Evolutionary conservation across 2,329 filamentous ascomycete genomes (phyloP).

Genomic region (Claviceps humidiphila): DNA sequence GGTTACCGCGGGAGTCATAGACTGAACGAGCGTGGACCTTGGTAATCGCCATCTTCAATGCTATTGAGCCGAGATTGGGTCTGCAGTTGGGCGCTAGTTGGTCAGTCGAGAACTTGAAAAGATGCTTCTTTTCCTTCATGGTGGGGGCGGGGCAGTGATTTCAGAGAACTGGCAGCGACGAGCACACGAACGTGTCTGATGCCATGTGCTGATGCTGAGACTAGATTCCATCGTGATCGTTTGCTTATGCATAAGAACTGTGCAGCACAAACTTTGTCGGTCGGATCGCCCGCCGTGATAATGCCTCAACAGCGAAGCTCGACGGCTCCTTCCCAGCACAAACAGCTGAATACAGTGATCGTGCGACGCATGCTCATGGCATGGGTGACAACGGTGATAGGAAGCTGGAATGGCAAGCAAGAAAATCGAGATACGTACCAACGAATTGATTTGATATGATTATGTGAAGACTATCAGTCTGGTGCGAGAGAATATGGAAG

Average conservation of each 20-base stretch:
- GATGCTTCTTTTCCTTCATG: not conserved
- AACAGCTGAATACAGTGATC: not conserved
- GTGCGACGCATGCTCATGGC: not conserved
- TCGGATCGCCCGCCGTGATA: not conserved
- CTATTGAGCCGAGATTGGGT: slow-evolving; percentile 1
- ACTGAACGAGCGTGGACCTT: slow-evolving; percentile 89
- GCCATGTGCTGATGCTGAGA: not conserved
- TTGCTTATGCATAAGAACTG: not conserved
- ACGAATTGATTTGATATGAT: not conserved
- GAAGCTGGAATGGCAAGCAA: not conserved
- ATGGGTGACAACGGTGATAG: not conserved
- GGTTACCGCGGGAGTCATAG: slow-evolving; percentile 98
- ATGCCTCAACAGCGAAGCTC: slow-evolving; percentile 2
- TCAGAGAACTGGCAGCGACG: not conserved
- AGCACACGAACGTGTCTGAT: not conserved
- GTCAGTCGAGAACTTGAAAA: slow-evolving; percentile 1
- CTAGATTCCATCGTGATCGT: not conserved
- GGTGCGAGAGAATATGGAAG: not conserved
- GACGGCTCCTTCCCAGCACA: not conserved
- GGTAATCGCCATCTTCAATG: slow-evolving; percentile 67
- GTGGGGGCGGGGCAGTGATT: slow-evolving; percentile 5
- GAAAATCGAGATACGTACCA: not conserved
- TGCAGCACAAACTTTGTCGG: not conserved
- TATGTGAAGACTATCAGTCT: not conserved
- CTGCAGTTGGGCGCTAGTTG: not conserved